phyloP scores from a whole-genome alignment of 1,284 basidiomycete genomes.

The Trichosporon sp. region DNA sequence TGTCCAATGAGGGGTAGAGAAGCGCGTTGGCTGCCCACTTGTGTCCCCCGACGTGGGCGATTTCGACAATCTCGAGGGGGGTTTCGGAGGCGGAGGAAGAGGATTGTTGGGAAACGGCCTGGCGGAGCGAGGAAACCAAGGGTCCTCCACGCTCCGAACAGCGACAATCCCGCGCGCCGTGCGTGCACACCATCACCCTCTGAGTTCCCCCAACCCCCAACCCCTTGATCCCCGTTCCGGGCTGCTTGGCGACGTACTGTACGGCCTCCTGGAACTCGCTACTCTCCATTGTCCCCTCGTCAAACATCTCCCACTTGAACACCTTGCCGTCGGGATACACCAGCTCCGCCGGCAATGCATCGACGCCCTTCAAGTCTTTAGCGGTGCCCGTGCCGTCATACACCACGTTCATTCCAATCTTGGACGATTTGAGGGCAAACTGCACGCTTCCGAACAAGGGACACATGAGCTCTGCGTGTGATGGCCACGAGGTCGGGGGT shows the following conservation, averaged over 20 bases:
- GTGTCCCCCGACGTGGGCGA: constrained; percentile 81
- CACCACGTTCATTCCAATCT: constrained; percentile 44
- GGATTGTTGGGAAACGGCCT: constrained; percentile 48
- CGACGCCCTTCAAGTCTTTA: constrained; percentile 20
- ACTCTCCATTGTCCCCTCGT: constrained; percentile 28
- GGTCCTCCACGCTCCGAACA: constrained; percentile 68
- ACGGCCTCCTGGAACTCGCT: constrained; percentile 28
- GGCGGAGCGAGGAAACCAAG: constrained; percentile 50
- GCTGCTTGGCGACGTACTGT: constrained; percentile 28
- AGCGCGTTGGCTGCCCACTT: constrained; percentile 80
- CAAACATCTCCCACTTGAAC: constrained; percentile 33
- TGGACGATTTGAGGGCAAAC: constrained; percentile 31
- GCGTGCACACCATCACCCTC: constrained; percentile 71
- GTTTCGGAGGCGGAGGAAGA: not conserved
- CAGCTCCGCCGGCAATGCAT: constrained; percentile 42
- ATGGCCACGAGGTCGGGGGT: constrained; percentile 47
- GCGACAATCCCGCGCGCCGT: constrained; percentile 69
- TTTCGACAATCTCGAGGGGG: not conserved
- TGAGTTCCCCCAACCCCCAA: not conserved
- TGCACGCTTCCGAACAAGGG: constrained; percentile 37
- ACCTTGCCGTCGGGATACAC: constrained; percentile 44
- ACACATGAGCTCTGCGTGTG: constrained; percentile 45
- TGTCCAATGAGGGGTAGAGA: constrained; percentile 74
- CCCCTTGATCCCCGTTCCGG: not conserved
- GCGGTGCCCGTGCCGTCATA: constrained; percentile 40